Evolutionary conservation across 2,329 filamentous ascomycete genomes (phyloP), one percentile per base, ranked within the genome.

Genomic region (Diaporthe helianthi): DNA sequence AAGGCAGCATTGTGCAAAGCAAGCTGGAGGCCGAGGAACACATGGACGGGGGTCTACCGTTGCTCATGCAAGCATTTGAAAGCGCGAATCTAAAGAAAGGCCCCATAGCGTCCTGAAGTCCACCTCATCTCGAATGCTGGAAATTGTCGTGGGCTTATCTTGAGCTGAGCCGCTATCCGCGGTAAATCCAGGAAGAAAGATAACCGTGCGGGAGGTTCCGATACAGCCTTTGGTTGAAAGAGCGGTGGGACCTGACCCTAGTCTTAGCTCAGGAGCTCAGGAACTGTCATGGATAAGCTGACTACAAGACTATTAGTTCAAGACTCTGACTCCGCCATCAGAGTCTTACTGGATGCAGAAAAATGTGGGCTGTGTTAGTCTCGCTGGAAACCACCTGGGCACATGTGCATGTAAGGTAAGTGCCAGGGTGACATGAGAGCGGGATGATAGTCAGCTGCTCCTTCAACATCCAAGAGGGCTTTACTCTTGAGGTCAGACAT

Each of bases 221-320:
- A 63, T 26, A 49, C 7, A 24, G 29, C 36, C 38, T 36, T 36
- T 49, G 33, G 33, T 15, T 46, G 44, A 29, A 49, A 24, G 44
- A 63, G 58, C 58, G 58, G 58, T 63, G 58, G 58, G 58, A 63
- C n/a, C 58, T 63, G 29, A 63, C 19, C 15, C 41, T 31, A 49
- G 19, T n/a, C 29, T 31, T 63, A 12, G 58, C 58, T 29, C 58
- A 63, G 58, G 58, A 12, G 58, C 58, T 29, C 58, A 63, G 58
- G 58, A 12, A 26, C 44, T 15, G 58, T 63, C 44, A 49, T 61
- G 29, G 10, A 49, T 63, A 63, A 63, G 58, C 58, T 63, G 58
- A 49, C 58, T 63, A 49, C 44, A 22, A 63, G 58, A 63, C 58
- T 63, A 49, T 49, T 63, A 49, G 7, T 36, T 49, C 22, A 36